Conservation (phyloP, 139 green algal species). For the Tetradesmus obliquus region DNA sequence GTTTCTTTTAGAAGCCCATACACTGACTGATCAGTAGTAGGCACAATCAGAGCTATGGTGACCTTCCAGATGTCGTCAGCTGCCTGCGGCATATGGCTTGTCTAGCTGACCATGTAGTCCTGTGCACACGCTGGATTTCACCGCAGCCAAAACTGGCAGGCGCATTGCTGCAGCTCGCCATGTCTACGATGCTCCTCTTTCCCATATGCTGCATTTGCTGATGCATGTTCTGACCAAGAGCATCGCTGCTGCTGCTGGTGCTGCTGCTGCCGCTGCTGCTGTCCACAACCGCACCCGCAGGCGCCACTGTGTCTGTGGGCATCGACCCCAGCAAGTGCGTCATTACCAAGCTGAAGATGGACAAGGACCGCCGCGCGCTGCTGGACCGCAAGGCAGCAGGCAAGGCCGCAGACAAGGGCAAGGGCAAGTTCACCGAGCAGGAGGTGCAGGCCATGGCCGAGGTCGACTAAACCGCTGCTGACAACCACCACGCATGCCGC, state of each 20-base stretch:
- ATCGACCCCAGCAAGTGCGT: conserved; percentile 98
- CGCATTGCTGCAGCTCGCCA: too few relatives aligned
- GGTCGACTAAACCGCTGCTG: conserved; percentile 81
- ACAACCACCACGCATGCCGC: background rate
- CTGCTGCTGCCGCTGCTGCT: background rate
- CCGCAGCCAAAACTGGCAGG: too few relatives aligned
- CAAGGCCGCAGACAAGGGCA: conserved; percentile 90
- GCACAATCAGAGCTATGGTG: too few relatives aligned
- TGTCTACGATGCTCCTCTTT: too few relatives aligned
- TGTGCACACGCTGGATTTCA: too few relatives aligned
- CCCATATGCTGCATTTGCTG: background rate
- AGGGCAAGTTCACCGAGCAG: conserved; percentile 92
- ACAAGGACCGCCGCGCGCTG: conserved; percentile 97
- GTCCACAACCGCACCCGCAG: conserved; percentile 56
- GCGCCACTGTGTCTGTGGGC: conserved; percentile 95
- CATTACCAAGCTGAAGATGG: conserved; percentile 99
- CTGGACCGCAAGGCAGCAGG: conserved; percentile 92
- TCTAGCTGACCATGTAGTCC: too few relatives aligned
- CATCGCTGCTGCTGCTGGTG: background rate
- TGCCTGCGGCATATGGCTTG: too few relatives aligned
- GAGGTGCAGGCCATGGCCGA: conserved; percentile 93
- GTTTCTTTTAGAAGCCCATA: too few relatives aligned
- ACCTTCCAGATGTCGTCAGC: too few relatives aligned
- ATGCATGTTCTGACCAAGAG: background rate
- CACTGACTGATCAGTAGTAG: too few relatives aligned